Conservation (phyloP, 371 early-diverging fungal genomes). For the Mucor plumbeus region DNA sequence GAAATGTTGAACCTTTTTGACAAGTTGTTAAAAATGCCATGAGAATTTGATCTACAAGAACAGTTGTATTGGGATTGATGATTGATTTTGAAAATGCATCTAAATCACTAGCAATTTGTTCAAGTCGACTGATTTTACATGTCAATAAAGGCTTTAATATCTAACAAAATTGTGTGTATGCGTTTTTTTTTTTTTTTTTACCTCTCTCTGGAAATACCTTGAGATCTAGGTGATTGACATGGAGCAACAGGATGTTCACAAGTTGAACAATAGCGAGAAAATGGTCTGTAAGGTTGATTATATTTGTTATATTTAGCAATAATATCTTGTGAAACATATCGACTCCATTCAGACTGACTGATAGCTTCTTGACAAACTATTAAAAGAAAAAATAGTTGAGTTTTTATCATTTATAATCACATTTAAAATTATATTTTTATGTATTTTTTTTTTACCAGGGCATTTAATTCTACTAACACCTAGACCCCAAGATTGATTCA, state of each 20-base stretch:
- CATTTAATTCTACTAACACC: slow-evolving; percentile 66
- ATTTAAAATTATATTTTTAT: neutral
- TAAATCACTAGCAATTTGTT: slow-evolving; percentile 17
- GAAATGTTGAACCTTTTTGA: slow-evolving; percentile 36
- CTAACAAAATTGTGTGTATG: no score
- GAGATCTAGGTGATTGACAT: slow-evolving; percentile 42
- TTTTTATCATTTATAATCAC: slow-evolving; percentile 1
- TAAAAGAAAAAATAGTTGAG: neutral
- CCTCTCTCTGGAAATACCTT: slow-evolving; percentile 40
- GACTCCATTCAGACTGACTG: slow-evolving; percentile 65
- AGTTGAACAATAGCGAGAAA: slow-evolving; percentile 64
- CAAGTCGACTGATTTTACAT: slow-evolving; percentile 17
- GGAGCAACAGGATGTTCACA: slow-evolving; percentile 64
- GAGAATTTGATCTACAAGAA: slow-evolving; percentile 4
- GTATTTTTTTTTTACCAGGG: slow-evolving; percentile 43
- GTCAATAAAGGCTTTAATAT: neutral
- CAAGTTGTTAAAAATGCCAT: slow-evolving; percentile 27
- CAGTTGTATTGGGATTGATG: neutral
- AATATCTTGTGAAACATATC: slow-evolving; percentile 43
- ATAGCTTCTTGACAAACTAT: slow-evolving; percentile 66
- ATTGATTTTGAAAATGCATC: slow-evolving; percentile 19
- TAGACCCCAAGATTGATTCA: slow-evolving; percentile 71
- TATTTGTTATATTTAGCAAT: slow-evolving; percentile 61
- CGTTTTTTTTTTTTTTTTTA: neutral
- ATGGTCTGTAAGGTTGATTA: slow-evolving; percentile 69